phyloP scores from a whole-genome alignment of 2,329 filamentous ascomycete species.

The Cercospora sp. region DNA sequence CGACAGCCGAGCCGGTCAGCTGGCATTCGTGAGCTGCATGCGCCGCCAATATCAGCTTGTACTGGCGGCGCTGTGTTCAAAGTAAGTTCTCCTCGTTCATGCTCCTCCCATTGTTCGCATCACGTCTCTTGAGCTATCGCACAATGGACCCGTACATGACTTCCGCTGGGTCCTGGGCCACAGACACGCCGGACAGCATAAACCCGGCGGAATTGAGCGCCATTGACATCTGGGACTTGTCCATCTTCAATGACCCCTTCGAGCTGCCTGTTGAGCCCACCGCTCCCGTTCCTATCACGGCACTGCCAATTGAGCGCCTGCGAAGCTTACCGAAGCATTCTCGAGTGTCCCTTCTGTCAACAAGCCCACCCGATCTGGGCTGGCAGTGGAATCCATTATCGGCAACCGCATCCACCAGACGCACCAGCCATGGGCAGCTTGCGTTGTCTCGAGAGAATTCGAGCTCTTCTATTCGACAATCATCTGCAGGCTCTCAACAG shows the following conservation, averaged over 20 bases:
- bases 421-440: constrained; percentile 3
- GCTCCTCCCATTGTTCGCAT: background rate
- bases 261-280: background rate
- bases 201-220: constrained; percentile 5
- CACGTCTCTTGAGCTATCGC: background rate
- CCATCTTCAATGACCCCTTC: constrained; percentile 9
- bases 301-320: background rate
- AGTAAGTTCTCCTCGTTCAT: background rate
- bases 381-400: constrained; percentile 4
- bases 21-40: background rate
- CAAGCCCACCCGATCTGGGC: constrained; percentile 8
- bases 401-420: background rate
- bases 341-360: constrained; percentile 6
- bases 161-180: background rate
- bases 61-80: background rate
- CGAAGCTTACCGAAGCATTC: constrained; percentile 3
- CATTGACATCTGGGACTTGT: constrained; percentile 7
- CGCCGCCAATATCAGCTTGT: constrained; percentile 4
- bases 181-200: background rate
- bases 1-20: background rate
- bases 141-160: constrained; percentile 1
- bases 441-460: background rate
- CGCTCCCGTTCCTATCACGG: background rate
- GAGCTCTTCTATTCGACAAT: background rate
- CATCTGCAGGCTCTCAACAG: background rate